These are phyloP conservation scores for Cystoisospora suis DNA, from an alignment of 169 alveolate species.

Conservation along the genomic window DNA sequence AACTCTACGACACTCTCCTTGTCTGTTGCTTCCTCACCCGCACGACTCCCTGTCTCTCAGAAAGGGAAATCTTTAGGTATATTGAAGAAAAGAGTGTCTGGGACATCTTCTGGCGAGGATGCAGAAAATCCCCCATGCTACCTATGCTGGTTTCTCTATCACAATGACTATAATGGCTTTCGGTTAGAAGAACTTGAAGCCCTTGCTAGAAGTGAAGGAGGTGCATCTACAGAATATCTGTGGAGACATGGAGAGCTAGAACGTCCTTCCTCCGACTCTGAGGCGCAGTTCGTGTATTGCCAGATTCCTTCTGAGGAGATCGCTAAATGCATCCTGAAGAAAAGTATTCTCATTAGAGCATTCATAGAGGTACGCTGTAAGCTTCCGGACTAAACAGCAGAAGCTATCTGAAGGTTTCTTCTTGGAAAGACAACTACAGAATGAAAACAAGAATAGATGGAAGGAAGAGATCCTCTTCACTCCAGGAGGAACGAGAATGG, in stretches of 20 bases:
- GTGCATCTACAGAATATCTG: not conserved
- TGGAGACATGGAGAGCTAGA: slow-evolving; percentile 22
- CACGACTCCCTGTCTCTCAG: not conserved
- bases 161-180: slow-evolving; percentile 56
- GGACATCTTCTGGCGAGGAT: no score
- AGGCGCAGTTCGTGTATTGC: slow-evolving; percentile 38
- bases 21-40: not conserved
- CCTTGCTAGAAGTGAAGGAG: slow-evolving; percentile 57
- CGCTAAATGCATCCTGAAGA: slow-evolving; percentile 24
- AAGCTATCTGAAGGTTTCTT: not conserved
- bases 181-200: slow-evolving; percentile 69
- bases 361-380: slow-evolving; percentile 55
- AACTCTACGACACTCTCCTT: no score
- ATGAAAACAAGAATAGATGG: no score
- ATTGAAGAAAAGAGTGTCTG: no score
- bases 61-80: not conserved
- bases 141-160: slow-evolving; percentile 61
- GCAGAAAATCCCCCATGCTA: no score
- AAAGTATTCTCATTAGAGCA: slow-evolving; percentile 51
- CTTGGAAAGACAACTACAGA: not conserved
- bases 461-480: no score
- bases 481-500: no score
- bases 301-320: slow-evolving; percentile 33
- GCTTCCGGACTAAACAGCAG: not conserved
- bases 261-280: not conserved